Conservation (phyloP, 2,329 filamentous ascomycete species). For the Ascochyta clinopodiicola region DNA sequence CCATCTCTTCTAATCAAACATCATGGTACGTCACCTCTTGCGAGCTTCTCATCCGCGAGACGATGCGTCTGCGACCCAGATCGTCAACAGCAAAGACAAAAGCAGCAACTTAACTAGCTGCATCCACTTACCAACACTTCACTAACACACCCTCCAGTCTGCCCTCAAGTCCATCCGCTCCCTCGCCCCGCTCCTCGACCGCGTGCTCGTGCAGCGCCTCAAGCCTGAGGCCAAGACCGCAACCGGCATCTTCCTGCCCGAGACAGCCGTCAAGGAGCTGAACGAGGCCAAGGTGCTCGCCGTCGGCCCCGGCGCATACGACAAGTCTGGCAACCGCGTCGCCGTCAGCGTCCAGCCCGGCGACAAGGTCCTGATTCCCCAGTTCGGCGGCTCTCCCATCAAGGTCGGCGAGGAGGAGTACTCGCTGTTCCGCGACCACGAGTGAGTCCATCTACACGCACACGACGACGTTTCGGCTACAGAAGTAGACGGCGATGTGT, state of each 20-base stretch:
- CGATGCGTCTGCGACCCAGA: background rate
- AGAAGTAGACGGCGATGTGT: too few species aligned
- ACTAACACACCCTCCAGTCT: slow-evolving; percentile 34
- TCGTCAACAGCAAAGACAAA: background rate
- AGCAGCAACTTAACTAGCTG: background rate
- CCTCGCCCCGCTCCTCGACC: slow-evolving; percentile 95
- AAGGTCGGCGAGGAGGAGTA: slow-evolving; percentile 98
- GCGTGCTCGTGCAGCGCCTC: slow-evolving; percentile 95
- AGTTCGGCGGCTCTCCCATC: slow-evolving; percentile 93
- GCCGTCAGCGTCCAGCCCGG: slow-evolving; percentile 81
- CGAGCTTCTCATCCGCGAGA: background rate
- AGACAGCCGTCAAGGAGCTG: slow-evolving; percentile 95
- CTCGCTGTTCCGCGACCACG: slow-evolving; percentile 94
- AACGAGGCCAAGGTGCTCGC: slow-evolving; percentile 97
- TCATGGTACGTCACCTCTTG: slow-evolving; percentile 25
- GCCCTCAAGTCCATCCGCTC: slow-evolving; percentile 94
- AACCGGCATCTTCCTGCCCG: slow-evolving; percentile 95
- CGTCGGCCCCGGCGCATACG: slow-evolving; percentile 85
- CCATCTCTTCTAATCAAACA: slow-evolving; percentile 16
- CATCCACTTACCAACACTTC: background rate
- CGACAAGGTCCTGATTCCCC: slow-evolving; percentile 94
- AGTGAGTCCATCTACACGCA: slow-evolving; percentile 69
- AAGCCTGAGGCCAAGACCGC: slow-evolving; percentile 98
- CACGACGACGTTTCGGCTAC: too few species aligned
- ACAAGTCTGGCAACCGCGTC: slow-evolving; percentile 88